These are phyloP conservation scores for maize (Zea mays) DNA, from an alignment of 176 grass and related monocot species.

Conservation along the genomic window DNA sequence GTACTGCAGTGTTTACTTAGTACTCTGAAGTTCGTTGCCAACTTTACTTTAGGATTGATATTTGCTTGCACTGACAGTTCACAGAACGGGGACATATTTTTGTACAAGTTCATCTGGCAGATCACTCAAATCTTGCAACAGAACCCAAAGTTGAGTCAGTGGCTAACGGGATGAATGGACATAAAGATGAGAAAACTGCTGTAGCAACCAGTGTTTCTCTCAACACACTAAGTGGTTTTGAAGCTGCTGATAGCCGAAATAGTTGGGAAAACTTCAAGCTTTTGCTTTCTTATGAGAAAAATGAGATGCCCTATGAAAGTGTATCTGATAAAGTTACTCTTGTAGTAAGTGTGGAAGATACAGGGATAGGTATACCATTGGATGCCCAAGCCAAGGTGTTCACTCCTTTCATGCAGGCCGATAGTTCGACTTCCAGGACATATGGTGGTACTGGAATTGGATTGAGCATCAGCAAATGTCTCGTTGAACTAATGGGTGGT, in stretches of 20 bases:
- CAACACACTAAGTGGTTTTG: slow-evolving; percentile 86
- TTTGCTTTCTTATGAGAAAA: slow-evolving; percentile 60
- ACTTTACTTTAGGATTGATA: slow-evolving; percentile 32
- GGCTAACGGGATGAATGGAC: slow-evolving; percentile 53
- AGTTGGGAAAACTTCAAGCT: slow-evolving; percentile 84
- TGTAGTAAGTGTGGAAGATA: slow-evolving; percentile 93
- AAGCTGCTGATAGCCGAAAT: slow-evolving; percentile 88
- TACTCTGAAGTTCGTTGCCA: slow-evolving; percentile 26
- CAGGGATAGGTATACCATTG: slow-evolving; percentile 86
- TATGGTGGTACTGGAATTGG: slow-evolving; percentile 97
- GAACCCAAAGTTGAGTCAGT: slow-evolving; percentile 60
- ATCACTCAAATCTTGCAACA: slow-evolving; percentile 69
- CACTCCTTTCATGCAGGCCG: slow-evolving; percentile 96
- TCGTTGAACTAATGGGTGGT: slow-evolving; percentile 86
- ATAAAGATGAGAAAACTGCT: slow-evolving; percentile 55
- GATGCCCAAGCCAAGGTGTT: slow-evolving; percentile 82
- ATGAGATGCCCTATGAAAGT: slow-evolving; percentile 34
- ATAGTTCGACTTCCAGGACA: slow-evolving; percentile 91
- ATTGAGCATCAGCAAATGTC: slow-evolving; percentile 88
- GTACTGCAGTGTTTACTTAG: not conserved
- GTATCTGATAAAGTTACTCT: slow-evolving; percentile 69
- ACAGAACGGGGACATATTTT: slow-evolving; percentile 92
- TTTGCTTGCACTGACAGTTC: slow-evolving; percentile 58
- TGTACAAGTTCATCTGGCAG: slow-evolving; percentile 93
- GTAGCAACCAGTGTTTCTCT: slow-evolving; percentile 40